Percentiles rank a stretch among this genome's conserved stretches.
These are phyloP conservation scores for Staphylotrichum longicolle DNA, from an alignment of 495 filamentous ascomycete genomes.

Conservation along the genomic window DNA sequence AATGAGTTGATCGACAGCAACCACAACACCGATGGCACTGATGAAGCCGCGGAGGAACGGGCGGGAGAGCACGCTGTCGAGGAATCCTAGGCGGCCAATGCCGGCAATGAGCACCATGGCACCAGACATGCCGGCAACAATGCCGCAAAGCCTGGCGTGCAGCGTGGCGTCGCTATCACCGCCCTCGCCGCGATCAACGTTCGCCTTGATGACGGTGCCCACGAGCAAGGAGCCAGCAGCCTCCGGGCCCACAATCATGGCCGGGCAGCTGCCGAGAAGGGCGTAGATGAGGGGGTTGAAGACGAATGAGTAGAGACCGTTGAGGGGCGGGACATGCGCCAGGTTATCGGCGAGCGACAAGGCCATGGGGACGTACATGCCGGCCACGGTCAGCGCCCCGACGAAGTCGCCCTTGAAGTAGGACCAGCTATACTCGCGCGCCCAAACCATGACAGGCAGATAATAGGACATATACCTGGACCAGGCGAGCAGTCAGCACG, in stretches of 20 bases:
- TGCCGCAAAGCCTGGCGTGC: slow-evolving; percentile 81
- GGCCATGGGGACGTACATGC: slow-evolving; percentile 97
- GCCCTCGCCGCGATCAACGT: slow-evolving; percentile 66
- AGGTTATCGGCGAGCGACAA: slow-evolving; percentile 92
- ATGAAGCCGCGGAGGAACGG: slow-evolving; percentile 96
- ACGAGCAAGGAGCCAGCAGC: slow-evolving; percentile 89
- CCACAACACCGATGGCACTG: slow-evolving; percentile 91
- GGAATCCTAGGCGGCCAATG: slow-evolving; percentile 79
- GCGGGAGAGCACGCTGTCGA: slow-evolving; percentile 90
- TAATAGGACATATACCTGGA: slow-evolving; percentile 90
- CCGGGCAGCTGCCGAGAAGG: slow-evolving; percentile 82
- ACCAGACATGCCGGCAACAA: slow-evolving; percentile 83
- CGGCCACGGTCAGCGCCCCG: slow-evolving; percentile 85
- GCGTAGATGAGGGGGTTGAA: slow-evolving; percentile 89
- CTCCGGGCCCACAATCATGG: slow-evolving; percentile 94
- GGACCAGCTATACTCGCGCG: slow-evolving; percentile 74
- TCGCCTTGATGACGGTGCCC: slow-evolving; percentile 78
- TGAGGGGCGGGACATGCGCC: slow-evolving; percentile 87
- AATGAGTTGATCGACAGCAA: slow-evolving; percentile 90
- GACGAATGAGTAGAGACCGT: slow-evolving; percentile 93
- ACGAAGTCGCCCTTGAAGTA: slow-evolving; percentile 84
- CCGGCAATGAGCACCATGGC: slow-evolving; percentile 83
- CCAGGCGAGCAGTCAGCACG: slow-evolving; percentile 3
- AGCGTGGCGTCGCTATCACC: slow-evolving; percentile 66
- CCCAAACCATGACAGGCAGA: slow-evolving; percentile 86